Evolutionary conservation across 768 basidiomycete genomes (phyloP).

Genomic region (Tylopilus cervinicoccineus): DNA sequence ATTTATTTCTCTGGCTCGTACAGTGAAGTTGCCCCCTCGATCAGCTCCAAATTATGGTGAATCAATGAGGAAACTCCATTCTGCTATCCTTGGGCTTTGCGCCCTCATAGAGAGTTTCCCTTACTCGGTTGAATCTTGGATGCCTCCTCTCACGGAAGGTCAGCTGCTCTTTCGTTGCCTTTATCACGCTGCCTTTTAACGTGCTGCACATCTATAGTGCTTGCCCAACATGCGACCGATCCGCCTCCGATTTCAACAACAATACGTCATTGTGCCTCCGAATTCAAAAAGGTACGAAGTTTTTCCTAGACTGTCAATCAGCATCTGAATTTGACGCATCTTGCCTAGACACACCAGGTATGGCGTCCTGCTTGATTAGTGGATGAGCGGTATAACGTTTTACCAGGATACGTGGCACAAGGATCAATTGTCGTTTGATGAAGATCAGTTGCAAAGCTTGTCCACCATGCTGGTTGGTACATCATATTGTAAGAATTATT

Average conservation of each 20-base stretch:
- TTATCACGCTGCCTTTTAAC: background rate
- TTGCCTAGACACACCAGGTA: constrained; percentile 59
- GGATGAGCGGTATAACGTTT: constrained; percentile 7
- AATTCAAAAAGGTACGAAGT: constrained; percentile 75
- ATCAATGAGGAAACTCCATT: constrained; percentile 70
- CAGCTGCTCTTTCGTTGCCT: no score
- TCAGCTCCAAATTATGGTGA: constrained; percentile 70
- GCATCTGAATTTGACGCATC: constrained; percentile 1
- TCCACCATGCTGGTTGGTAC: constrained; percentile 89
- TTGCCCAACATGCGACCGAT: constrained; percentile 76
- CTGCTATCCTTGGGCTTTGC: constrained; percentile 90
- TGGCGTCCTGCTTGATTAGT: constrained; percentile 1
- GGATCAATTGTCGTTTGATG: constrained; percentile 81
- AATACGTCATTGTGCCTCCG: constrained; percentile 79
- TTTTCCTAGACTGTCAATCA: constrained; percentile 7
- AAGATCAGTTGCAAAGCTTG: constrained; percentile 84
- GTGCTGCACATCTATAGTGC: constrained; percentile 41
- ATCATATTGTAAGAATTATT: constrained; percentile 75
- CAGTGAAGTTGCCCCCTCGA: constrained; percentile 62
- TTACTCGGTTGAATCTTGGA: constrained; percentile 93
- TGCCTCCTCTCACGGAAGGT: constrained; percentile 81
- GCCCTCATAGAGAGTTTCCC: constrained; percentile 93
- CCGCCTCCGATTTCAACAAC: constrained; percentile 89
- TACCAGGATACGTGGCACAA: constrained; percentile 86
- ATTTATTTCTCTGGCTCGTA: constrained; percentile 64